phyloP scores from a whole-genome alignment of 805 yeast genomes.

The Saturnispora gosingensis region DNA sequence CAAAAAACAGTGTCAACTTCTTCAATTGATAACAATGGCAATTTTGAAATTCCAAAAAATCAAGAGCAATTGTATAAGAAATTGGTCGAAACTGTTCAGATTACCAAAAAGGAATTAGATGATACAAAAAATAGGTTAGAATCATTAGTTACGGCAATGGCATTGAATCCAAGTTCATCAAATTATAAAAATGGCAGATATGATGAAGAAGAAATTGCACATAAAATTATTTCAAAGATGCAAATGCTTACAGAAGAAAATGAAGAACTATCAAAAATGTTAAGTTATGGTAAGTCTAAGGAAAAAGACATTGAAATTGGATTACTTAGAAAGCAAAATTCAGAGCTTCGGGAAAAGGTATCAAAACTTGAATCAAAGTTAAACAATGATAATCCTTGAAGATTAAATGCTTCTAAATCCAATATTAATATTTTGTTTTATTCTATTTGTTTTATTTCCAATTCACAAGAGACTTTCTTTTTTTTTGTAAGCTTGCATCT shows the following conservation, averaged over 20 bases:
- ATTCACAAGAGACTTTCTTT: background rate
- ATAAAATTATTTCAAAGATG: slow-evolving; percentile 56
- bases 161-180: slow-evolving; percentile 39
- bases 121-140: slow-evolving; percentile 60
- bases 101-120: slow-evolving; percentile 38
- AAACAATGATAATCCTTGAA: slow-evolving; percentile 7
- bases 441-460: background rate
- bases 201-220: slow-evolving; percentile 69
- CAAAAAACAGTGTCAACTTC: slow-evolving; percentile 31
- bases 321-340: slow-evolving; percentile 42
- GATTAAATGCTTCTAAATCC: background rate
- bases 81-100: slow-evolving; percentile 22
- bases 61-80: slow-evolving; percentile 26
- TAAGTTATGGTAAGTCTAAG: slow-evolving; percentile 68
- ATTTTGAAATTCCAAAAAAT: slow-evolving; percentile 27
- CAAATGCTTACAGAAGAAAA: slow-evolving; percentile 59
- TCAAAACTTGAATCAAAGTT: slow-evolving; percentile 23
- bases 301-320: slow-evolving; percentile 63
- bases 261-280: slow-evolving; percentile 56
- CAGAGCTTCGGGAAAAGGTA: slow-evolving; percentile 34
- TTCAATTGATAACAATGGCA: slow-evolving; percentile 10
- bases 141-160: slow-evolving; percentile 46
- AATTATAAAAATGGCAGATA: slow-evolving; percentile 49
- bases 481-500: background rate
- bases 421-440: background rate